Base-by-base conservation (phyloP, 352 stramenopile genomes). In the Phytophthora idaei region DNA sequence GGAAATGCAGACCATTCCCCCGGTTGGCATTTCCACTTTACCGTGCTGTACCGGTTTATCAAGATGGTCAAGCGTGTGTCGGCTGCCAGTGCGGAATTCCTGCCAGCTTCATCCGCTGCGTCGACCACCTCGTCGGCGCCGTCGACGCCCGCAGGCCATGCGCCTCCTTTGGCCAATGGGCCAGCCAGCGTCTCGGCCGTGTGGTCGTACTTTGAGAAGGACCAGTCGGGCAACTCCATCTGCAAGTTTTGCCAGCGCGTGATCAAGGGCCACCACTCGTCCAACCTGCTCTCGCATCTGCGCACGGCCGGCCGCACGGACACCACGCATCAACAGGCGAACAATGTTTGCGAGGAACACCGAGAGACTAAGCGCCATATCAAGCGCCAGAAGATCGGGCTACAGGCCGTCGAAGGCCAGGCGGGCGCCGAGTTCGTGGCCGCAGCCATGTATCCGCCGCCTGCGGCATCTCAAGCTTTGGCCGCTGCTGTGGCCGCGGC, bases 181-280 rank as follows among this genome's bases (percentile, higher is more conserved):
- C 79, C 86, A 0, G 75, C 81, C 56, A 92, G 82, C 62, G 76
- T 92, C 17, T 92, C 83, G 12, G 86, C 86, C 14, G 86, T 94
- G n/a, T 94, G 86, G 86, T 81, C 77, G 28, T 94, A 92, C 69
- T 94, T 94, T 59, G 79, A 90, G 41, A 92, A 92, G 69, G 82
- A 92, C 59, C 52, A 83, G 61, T 68, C 73, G 32, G 84, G 84
- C 64, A 92, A 94, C 73, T 91, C 86, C 17, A 63, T 92, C 44
- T 94, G 86, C 74, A 94, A 94, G 71, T 92, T 94, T 70, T 94
- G 86, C 67, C 76, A 88, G 44, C 83, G 84, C 46, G 82, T 94
- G 69, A 92, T 94, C 71, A 94, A 94, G 69, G 86, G 86, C 49
- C 83, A 94, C 76, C 86, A 94, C 69, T 92, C 83, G 67, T 90